Conservation (phyloP, 257 asterid genomes). For the Fraxinus cuspidata region DNA sequence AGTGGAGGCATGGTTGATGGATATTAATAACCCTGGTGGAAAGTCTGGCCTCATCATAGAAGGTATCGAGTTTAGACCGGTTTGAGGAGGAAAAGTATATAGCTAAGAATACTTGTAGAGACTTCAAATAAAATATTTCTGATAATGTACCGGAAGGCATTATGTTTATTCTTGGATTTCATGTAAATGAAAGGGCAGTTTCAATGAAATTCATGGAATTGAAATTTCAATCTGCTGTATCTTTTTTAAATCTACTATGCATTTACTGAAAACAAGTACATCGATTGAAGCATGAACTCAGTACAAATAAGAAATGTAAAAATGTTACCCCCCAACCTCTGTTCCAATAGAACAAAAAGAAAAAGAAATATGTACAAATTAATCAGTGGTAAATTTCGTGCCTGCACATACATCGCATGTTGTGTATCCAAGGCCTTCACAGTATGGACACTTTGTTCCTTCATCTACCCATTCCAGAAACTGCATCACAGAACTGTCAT, state of each 20-base stretch:
- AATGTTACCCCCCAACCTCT: not conserved
- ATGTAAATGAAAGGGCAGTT: not conserved
- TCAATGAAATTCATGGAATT: not conserved
- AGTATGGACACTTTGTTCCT: conserved; percentile 79
- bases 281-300: not conserved
- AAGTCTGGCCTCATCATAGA: conserved; percentile 58
- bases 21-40: conserved; percentile 33
- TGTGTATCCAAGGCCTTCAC: conserved; percentile 72
- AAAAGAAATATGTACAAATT: not conserved
- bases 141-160: no score
- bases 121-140: not conserved
- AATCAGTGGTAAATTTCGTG: conserved; percentile 19
- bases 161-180: not conserved
- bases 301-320: not conserved
- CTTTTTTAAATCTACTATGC: not conserved
- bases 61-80: conserved; percentile 69
- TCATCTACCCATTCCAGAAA: conserved; percentile 93
- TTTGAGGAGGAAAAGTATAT: not conserved
- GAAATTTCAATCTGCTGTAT: not conserved
- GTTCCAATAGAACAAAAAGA: not conserved
- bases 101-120: not conserved
- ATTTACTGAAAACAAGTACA: not conserved
- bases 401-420: conserved; percentile 73
- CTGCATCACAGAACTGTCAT: conserved; percentile 45
- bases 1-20: conserved; percentile 56